Evolutionary conservation across 1,284 basidiomycete species (phyloP).

Genomic region (Bondarzewia mesenterica): DNA sequence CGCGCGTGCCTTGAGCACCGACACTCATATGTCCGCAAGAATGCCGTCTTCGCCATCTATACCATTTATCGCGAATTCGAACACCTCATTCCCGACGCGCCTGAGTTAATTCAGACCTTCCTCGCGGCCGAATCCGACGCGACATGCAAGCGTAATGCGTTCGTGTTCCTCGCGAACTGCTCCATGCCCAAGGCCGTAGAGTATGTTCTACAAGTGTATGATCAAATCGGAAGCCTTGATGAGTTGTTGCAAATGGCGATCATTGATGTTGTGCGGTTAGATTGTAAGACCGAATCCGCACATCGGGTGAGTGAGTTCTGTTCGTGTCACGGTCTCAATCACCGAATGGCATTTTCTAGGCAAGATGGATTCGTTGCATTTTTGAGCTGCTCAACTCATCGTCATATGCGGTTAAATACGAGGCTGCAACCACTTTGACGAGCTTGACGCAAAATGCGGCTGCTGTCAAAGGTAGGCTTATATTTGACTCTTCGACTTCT

Average conservation of each 20-base stretch:
- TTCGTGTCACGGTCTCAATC: conserved; percentile 6
- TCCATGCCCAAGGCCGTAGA: conserved; percentile 89
- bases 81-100: conserved; percentile 92
- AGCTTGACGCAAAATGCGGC: conserved; percentile 94
- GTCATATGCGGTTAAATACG: conserved; percentile 96
- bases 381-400: conserved; percentile 91
- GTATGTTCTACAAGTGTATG: conserved; percentile 82
- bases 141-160: conserved; percentile 96
- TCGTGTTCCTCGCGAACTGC: conserved; percentile 88
- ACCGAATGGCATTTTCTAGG: conserved; percentile 30
- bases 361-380: conserved; percentile 90
- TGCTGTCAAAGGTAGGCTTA: conserved; percentile 77
- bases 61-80: conserved; percentile 94
- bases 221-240: conserved; percentile 80
- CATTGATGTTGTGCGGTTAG: conserved; percentile 90
- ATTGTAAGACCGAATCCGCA: conserved; percentile 80
- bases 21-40: conserved; percentile 98
- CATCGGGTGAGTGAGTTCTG: conserved; percentile 51
- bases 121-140: conserved; percentile 95
- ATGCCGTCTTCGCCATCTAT: conserved; percentile 95
- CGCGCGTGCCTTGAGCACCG: conserved; percentile 95
- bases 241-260: conserved; percentile 95
- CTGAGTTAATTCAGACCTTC: conserved; percentile 96
- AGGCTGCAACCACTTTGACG: conserved; percentile 93
- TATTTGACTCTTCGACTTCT: conserved; percentile 7